Evolutionary conservation across 2,329 filamentous ascomycete genomes (phyloP).

Genomic region (Dactylella cylindrospora): DNA sequence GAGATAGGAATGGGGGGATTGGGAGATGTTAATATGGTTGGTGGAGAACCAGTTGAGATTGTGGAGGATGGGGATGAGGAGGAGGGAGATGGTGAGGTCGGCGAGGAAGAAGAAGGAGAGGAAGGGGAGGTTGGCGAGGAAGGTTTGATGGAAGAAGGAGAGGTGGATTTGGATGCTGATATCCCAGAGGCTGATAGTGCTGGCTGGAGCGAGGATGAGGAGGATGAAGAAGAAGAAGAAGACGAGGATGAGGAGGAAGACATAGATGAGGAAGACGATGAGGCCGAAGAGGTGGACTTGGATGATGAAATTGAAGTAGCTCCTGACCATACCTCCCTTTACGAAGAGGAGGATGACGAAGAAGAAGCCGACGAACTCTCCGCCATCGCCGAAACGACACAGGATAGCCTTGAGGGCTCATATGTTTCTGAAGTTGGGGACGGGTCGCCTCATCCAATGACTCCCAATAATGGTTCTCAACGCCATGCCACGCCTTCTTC

Average conservation of each 20-base stretch:
- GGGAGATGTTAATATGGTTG: slow-evolving; percentile 51
- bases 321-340: slow-evolving; percentile 53
- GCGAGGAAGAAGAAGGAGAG: slow-evolving; percentile 56
- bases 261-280: slow-evolving; percentile 58
- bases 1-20: slow-evolving; percentile 50
- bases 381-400: slow-evolving; percentile 39
- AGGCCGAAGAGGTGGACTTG: slow-evolving; percentile 44
- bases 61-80: slow-evolving; percentile 52
- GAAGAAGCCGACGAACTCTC: slow-evolving; percentile 49
- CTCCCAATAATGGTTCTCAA: slow-evolving; percentile 14
- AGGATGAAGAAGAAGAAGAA: slow-evolving; percentile 54
- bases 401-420: slow-evolving; percentile 32
- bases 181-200: slow-evolving; percentile 64
- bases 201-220: slow-evolving; percentile 49
- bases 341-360: slow-evolving; percentile 51
- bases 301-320: slow-evolving; percentile 44
- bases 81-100: slow-evolving; percentile 51
- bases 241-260: slow-evolving; percentile 54
- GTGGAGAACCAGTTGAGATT: slow-evolving; percentile 52
- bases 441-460: slow-evolving; percentile 21
- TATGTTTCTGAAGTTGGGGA: slow-evolving; percentile 33
- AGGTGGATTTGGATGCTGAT: slow-evolving; percentile 69
- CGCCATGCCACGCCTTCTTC: background rate
- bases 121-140: slow-evolving; percentile 60
- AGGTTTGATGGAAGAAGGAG: slow-evolving; percentile 57